Evolutionary conservation across 2,329 filamentous ascomycete genomes (phyloP).

Genomic region (Fusarium dimerum): DNA sequence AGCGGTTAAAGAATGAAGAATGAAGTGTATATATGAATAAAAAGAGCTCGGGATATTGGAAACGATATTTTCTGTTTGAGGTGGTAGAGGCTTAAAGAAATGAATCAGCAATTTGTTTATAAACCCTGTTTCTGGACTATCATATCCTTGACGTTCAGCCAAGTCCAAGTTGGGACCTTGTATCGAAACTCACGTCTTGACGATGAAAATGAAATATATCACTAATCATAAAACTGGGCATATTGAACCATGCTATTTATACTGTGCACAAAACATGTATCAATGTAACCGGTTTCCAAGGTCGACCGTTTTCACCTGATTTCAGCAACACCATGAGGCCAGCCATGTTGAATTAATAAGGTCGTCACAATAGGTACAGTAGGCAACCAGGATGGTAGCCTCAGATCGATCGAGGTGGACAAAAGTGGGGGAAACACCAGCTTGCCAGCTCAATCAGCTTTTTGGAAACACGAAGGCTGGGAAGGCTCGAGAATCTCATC

Average conservation of each 20-base stretch:
- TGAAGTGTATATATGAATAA: conserved; percentile 1
- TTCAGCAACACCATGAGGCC: not conserved
- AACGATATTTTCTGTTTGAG: not conserved
- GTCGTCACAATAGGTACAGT: not conserved
- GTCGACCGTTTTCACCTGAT: not conserved
- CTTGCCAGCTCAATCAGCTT: not conserved
- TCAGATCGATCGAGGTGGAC: not conserved
- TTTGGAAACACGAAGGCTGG: not conserved
- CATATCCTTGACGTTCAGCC: no score
- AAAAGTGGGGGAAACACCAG: not conserved
- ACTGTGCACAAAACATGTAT: not conserved
- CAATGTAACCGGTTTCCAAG: not conserved
- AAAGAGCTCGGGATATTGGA: conserved; percentile 13
- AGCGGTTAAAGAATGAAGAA: conserved; percentile 10
- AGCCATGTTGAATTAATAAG: not conserved
- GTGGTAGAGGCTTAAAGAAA: not conserved
- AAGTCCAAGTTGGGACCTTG: no score
- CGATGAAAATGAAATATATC: not conserved
- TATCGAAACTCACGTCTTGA: no score
- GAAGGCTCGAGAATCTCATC: not conserved
- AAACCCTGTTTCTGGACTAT: not conserved
- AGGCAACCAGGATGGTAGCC: not conserved
- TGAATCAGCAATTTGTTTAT: not conserved
- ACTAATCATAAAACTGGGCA: not conserved
- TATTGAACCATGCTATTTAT: not conserved